Evolutionary conservation across 345 rosid genomes (phyloP), one percentile per base, ranked within the genome.

Genomic region (Angophora floribunda): DNA sequence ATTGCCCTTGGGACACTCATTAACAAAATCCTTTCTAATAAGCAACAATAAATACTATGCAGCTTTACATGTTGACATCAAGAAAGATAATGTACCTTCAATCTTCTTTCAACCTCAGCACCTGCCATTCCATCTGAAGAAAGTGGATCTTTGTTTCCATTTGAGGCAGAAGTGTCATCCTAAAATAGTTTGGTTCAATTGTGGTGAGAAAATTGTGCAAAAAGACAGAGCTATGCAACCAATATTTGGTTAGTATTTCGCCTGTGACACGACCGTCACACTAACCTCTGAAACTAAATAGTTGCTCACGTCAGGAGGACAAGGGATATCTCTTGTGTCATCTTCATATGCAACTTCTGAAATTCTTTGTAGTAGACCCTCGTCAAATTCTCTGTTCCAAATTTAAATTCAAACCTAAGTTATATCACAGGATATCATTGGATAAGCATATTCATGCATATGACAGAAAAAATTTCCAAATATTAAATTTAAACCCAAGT

Each of bases 301-400:
- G 91, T 93, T 95, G 96, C 99, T 95, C 93, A 98, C 99, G 91
- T 98, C 99, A 70, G 99, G 99, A 85, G 99, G 94, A 89, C 94
- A 95, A 91, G 97, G 99, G 89, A 96, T 93, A 82, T 93, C 93
- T 87, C 87, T 88, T 16, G 89, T 88, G 94, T 98, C 97, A 91
- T 96, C 96, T 93, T 98, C 99, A 91, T 95, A 98, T 28, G 94
- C 94, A 91, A 97, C 91, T 91, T 94, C 98, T 41, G 93, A 87
- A 87, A 96, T 94, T 91, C 90, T 95, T 93, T 92, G 99, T 52
- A 98, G 92, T 88, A 98, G 95, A 87, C 93, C 94, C 90, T 98
- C 99, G 85, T 98, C 99, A 86, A 96, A 98, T 86, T 98, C 99
- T 92, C 99, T 98, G 96, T 89, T 85, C 89, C 87, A 88, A 91